Percentiles rank a stretch among this genome's conserved stretches.
phyloP scores from a whole-genome alignment of 352 stramenopile species.

The Hyaloperonospora arabidopsidis region DNA sequence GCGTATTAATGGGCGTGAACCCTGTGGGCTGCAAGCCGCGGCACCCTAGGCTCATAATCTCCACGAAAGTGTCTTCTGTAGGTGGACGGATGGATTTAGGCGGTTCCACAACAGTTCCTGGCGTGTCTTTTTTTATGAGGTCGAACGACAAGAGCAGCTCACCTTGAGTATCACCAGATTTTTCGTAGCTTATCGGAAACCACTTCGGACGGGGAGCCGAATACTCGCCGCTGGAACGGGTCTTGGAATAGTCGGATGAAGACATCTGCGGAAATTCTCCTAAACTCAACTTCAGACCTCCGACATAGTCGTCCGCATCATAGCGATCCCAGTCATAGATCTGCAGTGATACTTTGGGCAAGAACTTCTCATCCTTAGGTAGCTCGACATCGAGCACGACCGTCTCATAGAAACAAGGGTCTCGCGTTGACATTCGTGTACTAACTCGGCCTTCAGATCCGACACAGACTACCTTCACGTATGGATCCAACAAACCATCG shows the following conservation, averaged over 20 bases:
- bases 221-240: conserved; percentile 42
- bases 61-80: conserved; percentile 60
- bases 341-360: conserved; percentile 67
- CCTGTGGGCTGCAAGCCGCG: conserved; percentile 67
- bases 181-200: conserved; percentile 60
- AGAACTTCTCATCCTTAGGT: conserved; percentile 49
- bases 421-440: conserved; percentile 53
- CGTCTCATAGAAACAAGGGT: conserved; percentile 84
- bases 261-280: conserved; percentile 51
- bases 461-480: conserved; percentile 79
- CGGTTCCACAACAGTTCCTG: conserved; percentile 46
- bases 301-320: conserved; percentile 67
- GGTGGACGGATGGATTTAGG: conserved; percentile 51
- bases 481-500: conserved; percentile 72
- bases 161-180: conserved; percentile 55
- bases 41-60: conserved; percentile 76
- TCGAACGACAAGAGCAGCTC: conserved; percentile 76
- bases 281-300: conserved; percentile 48
- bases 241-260: conserved; percentile 49
- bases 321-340: conserved; percentile 75
- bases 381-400: conserved; percentile 68
- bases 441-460: conserved; percentile 59
- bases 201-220: conserved; percentile 53
- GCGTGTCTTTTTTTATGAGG: conserved; percentile 59
- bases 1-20: conserved; percentile 79